phyloP scores from a whole-genome alignment of 176 grass and related monocot species.

The Zea luxurians region DNA sequence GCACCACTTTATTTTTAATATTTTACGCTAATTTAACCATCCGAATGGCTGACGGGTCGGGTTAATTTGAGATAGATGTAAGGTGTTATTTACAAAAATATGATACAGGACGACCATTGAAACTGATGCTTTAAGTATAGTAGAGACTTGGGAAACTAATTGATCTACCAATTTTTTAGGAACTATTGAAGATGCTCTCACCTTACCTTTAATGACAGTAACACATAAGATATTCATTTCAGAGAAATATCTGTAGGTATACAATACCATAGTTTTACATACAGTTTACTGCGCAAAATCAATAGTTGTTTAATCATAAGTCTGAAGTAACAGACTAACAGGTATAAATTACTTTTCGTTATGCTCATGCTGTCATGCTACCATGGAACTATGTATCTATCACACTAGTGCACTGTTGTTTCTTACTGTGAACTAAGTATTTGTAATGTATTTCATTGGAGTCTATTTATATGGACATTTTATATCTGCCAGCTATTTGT shows the following conservation, averaged over 20 bases:
- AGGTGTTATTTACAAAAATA: too few relatives aligned
- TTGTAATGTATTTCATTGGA: background rate
- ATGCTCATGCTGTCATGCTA: slow-evolving; percentile 3
- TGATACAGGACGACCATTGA: too few relatives aligned
- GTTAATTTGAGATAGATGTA: too few relatives aligned
- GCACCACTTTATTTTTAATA: too few relatives aligned
- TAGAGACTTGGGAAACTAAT: too few relatives aligned
- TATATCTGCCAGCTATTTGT: background rate
- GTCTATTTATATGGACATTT: background rate
- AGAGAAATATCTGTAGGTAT: background rate
- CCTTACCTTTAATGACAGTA: too few relatives aligned
- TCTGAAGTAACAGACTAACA: background rate
- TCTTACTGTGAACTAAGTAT: background rate
- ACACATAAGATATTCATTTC: background rate
- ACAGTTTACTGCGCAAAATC: background rate
- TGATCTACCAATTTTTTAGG: too few relatives aligned
- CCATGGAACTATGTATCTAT: background rate
- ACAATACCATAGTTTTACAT: background rate
- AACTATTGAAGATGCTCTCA: too few relatives aligned
- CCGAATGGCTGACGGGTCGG: too few relatives aligned
- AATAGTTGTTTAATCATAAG: background rate
- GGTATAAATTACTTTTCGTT: slow-evolving; percentile 4
- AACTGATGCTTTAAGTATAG: too few relatives aligned
- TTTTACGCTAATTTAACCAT: too few relatives aligned
- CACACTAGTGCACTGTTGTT: background rate